Evolutionary conservation across 139 green algal species (phyloP).

Genomic region (Tetradesmus obliquus): DNA sequence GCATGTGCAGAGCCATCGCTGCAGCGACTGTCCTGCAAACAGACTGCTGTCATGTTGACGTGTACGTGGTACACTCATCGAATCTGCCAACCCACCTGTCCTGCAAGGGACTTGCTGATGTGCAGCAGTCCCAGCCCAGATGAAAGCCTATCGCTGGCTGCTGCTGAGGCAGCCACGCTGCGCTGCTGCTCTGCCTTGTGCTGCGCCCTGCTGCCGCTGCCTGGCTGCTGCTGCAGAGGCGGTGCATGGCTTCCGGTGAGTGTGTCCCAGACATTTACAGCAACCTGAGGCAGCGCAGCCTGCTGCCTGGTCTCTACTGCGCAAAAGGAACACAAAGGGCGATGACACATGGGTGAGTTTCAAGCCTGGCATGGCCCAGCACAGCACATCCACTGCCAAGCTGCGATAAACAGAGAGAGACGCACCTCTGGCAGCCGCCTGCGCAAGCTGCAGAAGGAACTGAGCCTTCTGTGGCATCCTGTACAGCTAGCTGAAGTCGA

Average conservation of each 20-base stretch:
- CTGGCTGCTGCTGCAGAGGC: neutral
- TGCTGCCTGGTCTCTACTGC: constrained; percentile 41
- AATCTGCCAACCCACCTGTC: neutral
- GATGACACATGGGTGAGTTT: neutral
- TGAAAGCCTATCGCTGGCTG: neutral
- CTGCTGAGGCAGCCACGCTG: neutral
- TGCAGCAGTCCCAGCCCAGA: constrained; percentile 6
- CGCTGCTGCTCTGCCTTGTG: constrained; percentile 4
- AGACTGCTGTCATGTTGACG: too few species aligned
- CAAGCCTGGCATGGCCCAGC: neutral
- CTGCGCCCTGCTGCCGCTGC: neutral
- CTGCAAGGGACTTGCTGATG: constrained; percentile 19
- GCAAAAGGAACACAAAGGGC: neutral
- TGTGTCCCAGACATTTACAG: constrained; percentile 43
- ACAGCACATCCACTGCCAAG: neutral
- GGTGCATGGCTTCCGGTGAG: constrained; percentile 24
- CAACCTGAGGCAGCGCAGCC: constrained; percentile 28
- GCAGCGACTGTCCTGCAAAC: too few species aligned
- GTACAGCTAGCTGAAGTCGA: neutral
- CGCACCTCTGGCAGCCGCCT: constrained; percentile 22
- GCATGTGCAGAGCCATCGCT: too few species aligned
- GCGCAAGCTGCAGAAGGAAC: constrained; percentile 40
- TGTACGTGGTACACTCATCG: too few species aligned
- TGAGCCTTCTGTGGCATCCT: constrained; percentile 44
- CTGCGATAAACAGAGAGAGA: neutral